These are phyloP conservation scores for Exserohilum rostratum DNA, from an alignment of 2,329 filamentous ascomycete species.

Conservation along the genomic window DNA sequence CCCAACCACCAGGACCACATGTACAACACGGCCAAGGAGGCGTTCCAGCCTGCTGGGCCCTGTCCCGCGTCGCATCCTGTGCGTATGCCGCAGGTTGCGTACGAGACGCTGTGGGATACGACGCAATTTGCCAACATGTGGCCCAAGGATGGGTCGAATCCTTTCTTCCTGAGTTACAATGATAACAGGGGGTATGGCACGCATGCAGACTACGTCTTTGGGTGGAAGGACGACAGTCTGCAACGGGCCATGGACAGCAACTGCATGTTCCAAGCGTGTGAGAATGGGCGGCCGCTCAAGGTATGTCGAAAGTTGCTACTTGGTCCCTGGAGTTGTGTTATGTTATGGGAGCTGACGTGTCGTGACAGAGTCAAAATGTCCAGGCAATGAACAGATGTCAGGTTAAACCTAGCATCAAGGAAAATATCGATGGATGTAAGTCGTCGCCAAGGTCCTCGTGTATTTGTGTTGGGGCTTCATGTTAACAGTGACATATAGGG, in stretches of 20 bases:
- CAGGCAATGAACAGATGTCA: slow-evolving; percentile 31
- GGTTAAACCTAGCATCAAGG: slow-evolving; percentile 27
- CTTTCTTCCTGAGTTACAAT: slow-evolving; percentile 32
- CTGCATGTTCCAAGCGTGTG: slow-evolving; percentile 36
- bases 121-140: slow-evolving; percentile 32
- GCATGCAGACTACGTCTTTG: slow-evolving; percentile 39
- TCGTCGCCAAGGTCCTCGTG: neutral
- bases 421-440: slow-evolving; percentile 35
- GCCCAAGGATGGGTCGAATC: slow-evolving; percentile 34
- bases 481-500: neutral
- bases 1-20: slow-evolving; percentile 61
- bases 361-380: neutral
- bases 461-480: neutral
- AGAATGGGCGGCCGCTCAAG: slow-evolving; percentile 27
- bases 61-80: slow-evolving; percentile 39
- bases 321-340: too few species aligned
- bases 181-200: slow-evolving; percentile 39
- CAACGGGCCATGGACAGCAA: slow-evolving; percentile 34
- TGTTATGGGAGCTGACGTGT: too few species aligned
- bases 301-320: too few species aligned
- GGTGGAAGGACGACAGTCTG: slow-evolving; percentile 37
- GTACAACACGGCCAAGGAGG: slow-evolving; percentile 27
- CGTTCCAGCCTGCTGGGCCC: slow-evolving; percentile 27
- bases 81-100: slow-evolving; percentile 39
- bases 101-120: slow-evolving; percentile 43